phyloP scores from a whole-genome alignment of 257 asterid genomes.

The Thymus quinquecostatus region DNA sequence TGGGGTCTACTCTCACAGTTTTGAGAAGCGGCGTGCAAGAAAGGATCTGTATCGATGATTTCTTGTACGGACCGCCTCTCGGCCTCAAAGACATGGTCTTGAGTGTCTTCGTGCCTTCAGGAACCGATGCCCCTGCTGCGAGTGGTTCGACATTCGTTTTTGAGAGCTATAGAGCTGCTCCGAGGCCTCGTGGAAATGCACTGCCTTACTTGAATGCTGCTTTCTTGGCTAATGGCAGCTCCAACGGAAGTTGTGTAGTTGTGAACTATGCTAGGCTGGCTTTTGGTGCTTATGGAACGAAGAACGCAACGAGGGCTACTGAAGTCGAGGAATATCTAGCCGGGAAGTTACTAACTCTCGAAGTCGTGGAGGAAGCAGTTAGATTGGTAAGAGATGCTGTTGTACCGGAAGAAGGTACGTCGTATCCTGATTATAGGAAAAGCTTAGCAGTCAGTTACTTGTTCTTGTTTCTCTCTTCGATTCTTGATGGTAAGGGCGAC shows the following conservation, averaged over 20 bases:
- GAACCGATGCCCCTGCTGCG: not conserved
- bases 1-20: constrained; percentile 23
- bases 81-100: constrained; percentile 20
- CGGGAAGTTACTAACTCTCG: constrained; percentile 2
- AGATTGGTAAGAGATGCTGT: constrained; percentile 21
- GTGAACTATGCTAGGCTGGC: constrained; percentile 18
- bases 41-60: constrained; percentile 16
- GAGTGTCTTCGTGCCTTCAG: constrained; percentile 21
- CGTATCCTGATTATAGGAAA: constrained; percentile 27
- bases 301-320: constrained; percentile 24
- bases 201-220: constrained; percentile 32
- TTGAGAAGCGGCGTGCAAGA: constrained; percentile 5
- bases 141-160: constrained; percentile 9
- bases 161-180: constrained; percentile 31
- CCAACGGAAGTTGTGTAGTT: not conserved
- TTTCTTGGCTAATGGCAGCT: constrained; percentile 27
- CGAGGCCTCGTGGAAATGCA: constrained; percentile 30
- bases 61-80: constrained; percentile 30
- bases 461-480: constrained; percentile 12
- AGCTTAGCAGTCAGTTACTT: constrained; percentile 31
- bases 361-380: constrained; percentile 22
- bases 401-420: constrained; percentile 23
- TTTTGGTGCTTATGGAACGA: constrained; percentile 32
- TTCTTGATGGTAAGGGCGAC: not conserved
- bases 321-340: constrained; percentile 23